Evolutionary conservation across 2,329 filamentous ascomycete genomes (phyloP), one percentile per base, ranked within the genome.

Genomic region (Cercospora beticola): DNA sequence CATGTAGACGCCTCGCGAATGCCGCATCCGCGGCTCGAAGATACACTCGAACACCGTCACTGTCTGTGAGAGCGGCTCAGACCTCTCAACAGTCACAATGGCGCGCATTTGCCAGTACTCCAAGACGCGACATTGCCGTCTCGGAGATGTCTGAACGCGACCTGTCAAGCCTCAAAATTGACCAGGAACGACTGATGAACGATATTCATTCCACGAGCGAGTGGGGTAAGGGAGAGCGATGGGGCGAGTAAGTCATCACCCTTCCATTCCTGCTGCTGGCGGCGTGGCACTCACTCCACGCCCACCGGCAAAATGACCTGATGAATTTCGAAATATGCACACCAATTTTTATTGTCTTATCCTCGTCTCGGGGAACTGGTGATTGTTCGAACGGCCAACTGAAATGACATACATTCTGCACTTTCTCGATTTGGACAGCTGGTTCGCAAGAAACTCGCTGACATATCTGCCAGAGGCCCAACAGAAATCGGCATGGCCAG

Each of bases 401-500:
- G 67, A 69, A 69, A 61, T 40, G 26, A 69, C 33, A 26, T 31
- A 54, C 31, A 40, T 26, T 14, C 10, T 54, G 36, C 31, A 31
- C 14, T n/a, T n/a, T 43, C 21, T 43, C 8, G 2, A 18, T 18
- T 9, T n/a, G 21, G 26, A 26, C 26, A 3, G 30, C 60, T 40
- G 9, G 21, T 12, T 64, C 3, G 28, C 36, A 28, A 58, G 23
- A 30, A 43, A 10, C 16, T n/a, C 43, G 66, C 70, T 72, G 52
- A 73, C 43, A 30, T 5, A 28, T 40, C 26, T 66, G 28, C 43
- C 60, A 76, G 74, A 59, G 71, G 68, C 62, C 65, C 70, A 23
- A 90, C 86, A 12, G 88, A 93, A 68, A 91, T 89, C 0, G 92
- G 92, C 67, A 94, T 94, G 92, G 86, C 87, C 28, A 88, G 92